phyloP scores from a whole-genome alignment of 495 filamentous ascomycete genomes.

The Aspergillus hancockii region DNA sequence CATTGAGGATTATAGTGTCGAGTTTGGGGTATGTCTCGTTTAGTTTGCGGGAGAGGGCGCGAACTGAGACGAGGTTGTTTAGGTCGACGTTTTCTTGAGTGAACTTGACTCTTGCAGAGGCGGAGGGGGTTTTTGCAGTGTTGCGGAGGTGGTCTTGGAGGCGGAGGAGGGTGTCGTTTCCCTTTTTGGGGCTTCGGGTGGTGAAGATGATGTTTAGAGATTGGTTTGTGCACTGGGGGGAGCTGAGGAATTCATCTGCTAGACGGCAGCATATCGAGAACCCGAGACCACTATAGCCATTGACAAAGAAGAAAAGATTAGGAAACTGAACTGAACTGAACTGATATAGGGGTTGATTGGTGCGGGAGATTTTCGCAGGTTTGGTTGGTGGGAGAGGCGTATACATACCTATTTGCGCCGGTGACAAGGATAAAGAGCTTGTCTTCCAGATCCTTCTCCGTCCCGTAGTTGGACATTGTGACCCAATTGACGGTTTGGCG shows the following conservation, averaged over 20 bases:
- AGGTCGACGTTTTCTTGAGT: conserved; percentile 57
- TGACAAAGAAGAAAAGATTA: conserved; percentile 13
- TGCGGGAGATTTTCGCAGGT: not conserved
- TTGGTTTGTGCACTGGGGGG: conserved; percentile 56
- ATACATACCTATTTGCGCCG: conserved; percentile 50
- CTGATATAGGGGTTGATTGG: not conserved
- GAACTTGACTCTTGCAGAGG: conserved; percentile 42
- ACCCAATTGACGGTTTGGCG: not conserved
- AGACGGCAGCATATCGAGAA: conserved; percentile 83
- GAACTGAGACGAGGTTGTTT: conserved; percentile 54
- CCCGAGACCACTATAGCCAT: conserved; percentile 73
- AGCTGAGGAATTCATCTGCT: conserved; percentile 83
- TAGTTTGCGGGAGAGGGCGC: conserved; percentile 50
- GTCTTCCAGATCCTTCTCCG: conserved; percentile 19
- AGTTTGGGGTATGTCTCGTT: conserved; percentile 60
- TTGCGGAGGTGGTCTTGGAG: conserved; percentile 41
- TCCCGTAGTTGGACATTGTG: conserved; percentile 1
- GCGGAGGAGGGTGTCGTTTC: conserved; percentile 39
- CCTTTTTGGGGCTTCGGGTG: conserved; percentile 49
- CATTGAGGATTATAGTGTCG: conserved; percentile 82
- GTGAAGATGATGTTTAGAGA: conserved; percentile 57
- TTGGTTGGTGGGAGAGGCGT: not conserved
- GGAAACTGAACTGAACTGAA: conserved; percentile 6
- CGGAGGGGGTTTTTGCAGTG: conserved; percentile 21
- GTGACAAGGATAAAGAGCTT: conserved; percentile 46